Evolutionary conservation across 108 stramenopile genomes (phyloP), one percentile per base, ranked within the genome.

Genomic region (Cyclotella cryptica): DNA sequence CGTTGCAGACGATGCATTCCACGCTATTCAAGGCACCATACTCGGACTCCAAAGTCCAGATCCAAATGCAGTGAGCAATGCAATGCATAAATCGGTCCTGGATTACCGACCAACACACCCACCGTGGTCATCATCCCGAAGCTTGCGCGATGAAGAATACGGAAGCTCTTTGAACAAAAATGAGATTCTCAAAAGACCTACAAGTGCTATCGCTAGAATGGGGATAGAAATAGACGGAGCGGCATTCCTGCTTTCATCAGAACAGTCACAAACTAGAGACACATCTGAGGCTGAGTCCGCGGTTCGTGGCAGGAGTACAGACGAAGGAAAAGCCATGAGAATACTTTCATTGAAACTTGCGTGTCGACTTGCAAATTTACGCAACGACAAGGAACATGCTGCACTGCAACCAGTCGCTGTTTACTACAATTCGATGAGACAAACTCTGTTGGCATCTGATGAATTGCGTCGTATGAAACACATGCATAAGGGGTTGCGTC

Each of bases 181-280:
- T 17, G 41, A 73, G 35, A 17, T 40, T 27, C 26, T 26, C n/a
- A 17, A 72, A 67, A 54, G 46, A 19, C 53, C n/a, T 9, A 35
- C 26, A 66, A 13, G 6, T 22, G 0, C 70, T 4, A 22, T 72
- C 17, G 88, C 85, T 51, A 72, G 91, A 63, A 87, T 92, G 61
- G 91, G 91, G 12, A 78, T 92, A 19, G 91, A 92, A 80, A 84
- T 92, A 26, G 91, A 92, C 81, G 87, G 89, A 39, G 77, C 79
- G 0, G 72, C 78, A 1, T 79, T 70, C 39, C 46, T 72, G 11
- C 30, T 72, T 75, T 59, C 88, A 39, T 66, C 63, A 13, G 27
- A 22, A 13, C 12, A 51, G 19, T 22, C 44, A 42, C 49, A 68
- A 52, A 13, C 10, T 45, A 24, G 24, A 47, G 45, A 53, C 11